A percentile compares a stretch with the other conserved stretches of the same genome.
These are phyloP conservation scores for Sclerotinia borealis DNA, from an alignment of 2,329 filamentous ascomycete genomes.

Conservation along the genomic window DNA sequence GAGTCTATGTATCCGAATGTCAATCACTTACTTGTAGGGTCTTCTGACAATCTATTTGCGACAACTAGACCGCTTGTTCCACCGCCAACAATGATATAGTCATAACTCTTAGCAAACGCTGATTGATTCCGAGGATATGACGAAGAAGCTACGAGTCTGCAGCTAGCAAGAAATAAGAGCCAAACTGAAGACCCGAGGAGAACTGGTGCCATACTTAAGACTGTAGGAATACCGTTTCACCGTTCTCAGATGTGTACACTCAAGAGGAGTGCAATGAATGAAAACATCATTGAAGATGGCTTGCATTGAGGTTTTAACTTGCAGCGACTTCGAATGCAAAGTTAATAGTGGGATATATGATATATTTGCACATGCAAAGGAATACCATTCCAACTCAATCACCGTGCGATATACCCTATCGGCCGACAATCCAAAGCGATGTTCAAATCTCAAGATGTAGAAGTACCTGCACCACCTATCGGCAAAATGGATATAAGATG, in stretches of 20 bases:
- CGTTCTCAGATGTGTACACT: background rate
- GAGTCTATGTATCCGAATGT: background rate
- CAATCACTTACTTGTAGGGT: conserved; percentile 23
- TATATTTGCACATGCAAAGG: background rate
- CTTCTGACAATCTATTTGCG: conserved; percentile 36
- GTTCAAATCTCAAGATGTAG: background rate
- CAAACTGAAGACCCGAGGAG: background rate
- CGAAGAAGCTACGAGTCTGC: background rate
- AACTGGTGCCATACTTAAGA: background rate
- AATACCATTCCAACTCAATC: background rate
- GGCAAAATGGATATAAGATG: background rate
- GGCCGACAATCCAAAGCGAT: background rate
- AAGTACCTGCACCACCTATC: background rate
- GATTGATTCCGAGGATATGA: background rate
- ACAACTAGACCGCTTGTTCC: conserved; percentile 25
- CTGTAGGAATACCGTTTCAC: background rate
- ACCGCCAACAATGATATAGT: conserved; percentile 6
- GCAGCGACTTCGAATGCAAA: background rate
- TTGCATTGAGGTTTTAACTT: background rate
- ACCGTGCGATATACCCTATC: background rate
- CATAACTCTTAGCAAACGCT: conserved; percentile 3
- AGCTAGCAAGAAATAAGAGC: background rate
- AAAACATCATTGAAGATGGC: background rate
- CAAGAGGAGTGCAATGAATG: background rate
- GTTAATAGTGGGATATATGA: background rate